A percentile compares a stretch with the other conserved stretches of the same genome.
Evolutionary conservation across 805 yeast genomes (phyloP).

Genomic region (Zygotorulaspora sp.): DNA sequence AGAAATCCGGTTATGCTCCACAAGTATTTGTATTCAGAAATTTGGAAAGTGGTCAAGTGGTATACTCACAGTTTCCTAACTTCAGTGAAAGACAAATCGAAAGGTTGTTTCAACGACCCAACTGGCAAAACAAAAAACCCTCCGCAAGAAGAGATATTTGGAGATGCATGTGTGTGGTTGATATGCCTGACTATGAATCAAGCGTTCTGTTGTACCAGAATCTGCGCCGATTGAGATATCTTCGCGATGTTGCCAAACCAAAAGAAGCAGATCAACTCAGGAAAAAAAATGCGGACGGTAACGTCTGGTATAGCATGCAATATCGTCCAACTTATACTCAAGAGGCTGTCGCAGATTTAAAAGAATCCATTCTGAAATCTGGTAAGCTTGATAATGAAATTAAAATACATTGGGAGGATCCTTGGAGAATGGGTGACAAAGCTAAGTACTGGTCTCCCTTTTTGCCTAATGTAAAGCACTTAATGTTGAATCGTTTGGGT

Average conservation of each 20-base stretch:
- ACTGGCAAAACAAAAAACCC: conserved; percentile 86
- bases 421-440: conserved; percentile 78
- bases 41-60: conserved; percentile 82
- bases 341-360: conserved; percentile 84
- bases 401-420: conserved; percentile 73
- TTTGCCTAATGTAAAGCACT: conserved; percentile 50
- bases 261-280: conserved; percentile 64
- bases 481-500: conserved; percentile 46
- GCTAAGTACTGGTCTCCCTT: conserved; percentile 62
- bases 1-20: conserved; percentile 65
- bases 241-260: conserved; percentile 60
- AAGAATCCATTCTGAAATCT: conserved; percentile 28
- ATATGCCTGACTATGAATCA: conserved; percentile 52
- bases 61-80: conserved; percentile 79
- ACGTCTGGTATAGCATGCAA: conserved; percentile 82
- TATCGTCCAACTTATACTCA: conserved; percentile 87
- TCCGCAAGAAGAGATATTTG: conserved; percentile 78
- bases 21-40: conserved; percentile 80
- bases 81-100: conserved; percentile 49
- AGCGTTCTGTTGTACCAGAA: conserved; percentile 73
- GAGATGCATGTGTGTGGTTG: conserved; percentile 85
- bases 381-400: conserved; percentile 33
- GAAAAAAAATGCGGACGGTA: conserved; percentile 68
- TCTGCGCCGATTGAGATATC: conserved; percentile 64
- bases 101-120: conserved; percentile 62